These are phyloP conservation scores for Larix sibirica DNA, from an alignment of 83 land plant genomes.

Conservation along the genomic window DNA sequence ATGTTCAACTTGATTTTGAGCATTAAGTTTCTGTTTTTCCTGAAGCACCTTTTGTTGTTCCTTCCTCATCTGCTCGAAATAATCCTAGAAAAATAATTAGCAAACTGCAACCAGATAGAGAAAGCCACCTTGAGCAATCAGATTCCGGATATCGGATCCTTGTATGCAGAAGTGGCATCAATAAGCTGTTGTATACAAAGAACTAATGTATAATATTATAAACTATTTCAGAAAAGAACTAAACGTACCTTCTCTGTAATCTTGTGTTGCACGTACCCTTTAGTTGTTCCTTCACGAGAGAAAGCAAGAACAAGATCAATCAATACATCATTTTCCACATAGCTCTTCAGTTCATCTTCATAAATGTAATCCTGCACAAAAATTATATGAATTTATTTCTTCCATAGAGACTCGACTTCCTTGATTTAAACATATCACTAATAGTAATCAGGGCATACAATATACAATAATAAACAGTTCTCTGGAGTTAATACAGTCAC, in stretches of 20 bases:
- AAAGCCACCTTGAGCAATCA: conserved; percentile 74
- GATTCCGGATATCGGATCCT: conserved; percentile 77
- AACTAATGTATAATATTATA: not conserved
- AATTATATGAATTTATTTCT: not conserved
- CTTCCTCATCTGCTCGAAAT: conserved; percentile 71
- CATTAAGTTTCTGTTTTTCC: conserved; percentile 43
- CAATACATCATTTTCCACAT: conserved; percentile 64
- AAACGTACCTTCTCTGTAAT: conserved; percentile 70
- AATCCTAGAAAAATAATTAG: conserved; percentile 27
- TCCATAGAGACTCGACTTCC: not conserved
- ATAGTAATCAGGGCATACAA: not conserved
- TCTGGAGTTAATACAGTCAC: not conserved
- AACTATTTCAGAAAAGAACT: not conserved
- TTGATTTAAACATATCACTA: not conserved
- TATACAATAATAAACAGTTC: not conserved
- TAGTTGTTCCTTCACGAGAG: conserved; percentile 87
- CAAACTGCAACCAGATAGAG: conserved; percentile 27
- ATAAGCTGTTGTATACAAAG: not conserved
- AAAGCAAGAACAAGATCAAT: conserved; percentile 84
- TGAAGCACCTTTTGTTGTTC: conserved; percentile 63
- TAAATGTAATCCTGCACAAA: conserved; percentile 84
- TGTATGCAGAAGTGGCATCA: conserved; percentile 18
- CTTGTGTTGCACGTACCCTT: conserved; percentile 96
- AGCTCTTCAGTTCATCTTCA: conserved; percentile 79
- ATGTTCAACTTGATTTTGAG: conserved; percentile 28